phyloP scores from a whole-genome alignment of 2,329 filamentous ascomycete species.

The Trichoderma asperellum region DNA sequence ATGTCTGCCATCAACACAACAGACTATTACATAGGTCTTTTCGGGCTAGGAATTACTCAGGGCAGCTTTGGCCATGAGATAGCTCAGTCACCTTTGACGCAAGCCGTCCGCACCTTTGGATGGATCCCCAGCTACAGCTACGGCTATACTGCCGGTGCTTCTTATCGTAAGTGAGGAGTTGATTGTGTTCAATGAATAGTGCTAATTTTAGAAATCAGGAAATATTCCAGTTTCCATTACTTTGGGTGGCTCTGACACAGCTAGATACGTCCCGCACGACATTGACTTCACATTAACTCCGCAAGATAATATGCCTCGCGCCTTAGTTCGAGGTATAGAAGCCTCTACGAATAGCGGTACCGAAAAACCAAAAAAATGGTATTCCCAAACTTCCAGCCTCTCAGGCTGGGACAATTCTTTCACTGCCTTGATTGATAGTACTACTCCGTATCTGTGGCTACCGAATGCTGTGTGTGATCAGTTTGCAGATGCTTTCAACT shows the following conservation, averaged over 20 bases:
- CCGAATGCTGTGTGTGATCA: conserved; percentile 62
- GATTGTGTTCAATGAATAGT: background rate
- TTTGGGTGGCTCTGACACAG: conserved; percentile 70
- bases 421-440: conserved; percentile 63
- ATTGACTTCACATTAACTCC: conserved; percentile 62
- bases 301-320: conserved; percentile 58
- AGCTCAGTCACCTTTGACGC: conserved; percentile 56
- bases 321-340: conserved; percentile 63
- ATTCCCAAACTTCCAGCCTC: conserved; percentile 43
- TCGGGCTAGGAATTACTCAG: conserved; percentile 60
- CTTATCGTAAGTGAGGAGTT: conserved; percentile 60
- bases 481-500: conserved; percentile 66
- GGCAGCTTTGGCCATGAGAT: conserved; percentile 56
- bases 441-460: conserved; percentile 67
- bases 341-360: conserved; percentile 42
- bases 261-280: conserved; percentile 64
- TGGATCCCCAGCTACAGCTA: conserved; percentile 73
- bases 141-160: conserved; percentile 76
- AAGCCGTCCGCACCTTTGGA: conserved; percentile 62
- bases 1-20: conserved; percentile 60
- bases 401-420: conserved; percentile 53
- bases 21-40: conserved; percentile 56
- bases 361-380: conserved; percentile 44
- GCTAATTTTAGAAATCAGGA: conserved; percentile 35
- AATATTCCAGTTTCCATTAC: conserved; percentile 61